Evolutionary conservation across 129 eudicot species (phyloP), one percentile per base, ranked within the genome.

Genomic region (Centella asiatica): DNA sequence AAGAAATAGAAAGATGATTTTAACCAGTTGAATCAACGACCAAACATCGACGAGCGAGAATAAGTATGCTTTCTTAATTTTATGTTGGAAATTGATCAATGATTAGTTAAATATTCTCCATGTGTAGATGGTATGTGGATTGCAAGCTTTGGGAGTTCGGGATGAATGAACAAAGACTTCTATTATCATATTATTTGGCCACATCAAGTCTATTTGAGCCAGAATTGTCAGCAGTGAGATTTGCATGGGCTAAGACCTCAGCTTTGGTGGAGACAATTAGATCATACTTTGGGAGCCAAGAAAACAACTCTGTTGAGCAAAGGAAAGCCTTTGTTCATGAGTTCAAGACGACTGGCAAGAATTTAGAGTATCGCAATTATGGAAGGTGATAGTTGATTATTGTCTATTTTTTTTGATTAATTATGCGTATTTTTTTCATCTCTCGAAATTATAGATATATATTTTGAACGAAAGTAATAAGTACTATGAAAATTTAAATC

Each of bases 171-270:
- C 65, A 34, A 12, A 73, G 59, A 49, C 81, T 80, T 29, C 69
- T 88, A 31, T 44, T 75, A 18, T 50, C 83, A 0, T 85, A 85
- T 76, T 85, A 79, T 62, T 8, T 85, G 48, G 90, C 94, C 20
- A 68, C 83, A 2, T 82, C 94, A 0, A 85, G 82, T 54, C 25
- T 79, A 36, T 88, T 69, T 26, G 96, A 84, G 77, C 89, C 90
- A 0, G 87, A 85, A 62, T 75, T 65, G 54, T 85, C 78, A 7
- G 57, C 34, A 5, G 80, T 75, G 72, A 74, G 96, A 23, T 49
- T 85, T 1, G 90, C 85, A 10, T 88, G 96, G 96, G 83, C 90
- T 20, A 88, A 88, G 66, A 88, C 90, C 0, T 44, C 79, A n/a
- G 58, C 62, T 34, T 61, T 88, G 19, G 58, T 88, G 7, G 76